A percentile compares a stretch with the other conserved stretches of the same genome.
These are phyloP conservation scores for Lipomyces spencermartinsiae DNA, from an alignment of 805 yeast genomes.

Conservation along the genomic window DNA sequence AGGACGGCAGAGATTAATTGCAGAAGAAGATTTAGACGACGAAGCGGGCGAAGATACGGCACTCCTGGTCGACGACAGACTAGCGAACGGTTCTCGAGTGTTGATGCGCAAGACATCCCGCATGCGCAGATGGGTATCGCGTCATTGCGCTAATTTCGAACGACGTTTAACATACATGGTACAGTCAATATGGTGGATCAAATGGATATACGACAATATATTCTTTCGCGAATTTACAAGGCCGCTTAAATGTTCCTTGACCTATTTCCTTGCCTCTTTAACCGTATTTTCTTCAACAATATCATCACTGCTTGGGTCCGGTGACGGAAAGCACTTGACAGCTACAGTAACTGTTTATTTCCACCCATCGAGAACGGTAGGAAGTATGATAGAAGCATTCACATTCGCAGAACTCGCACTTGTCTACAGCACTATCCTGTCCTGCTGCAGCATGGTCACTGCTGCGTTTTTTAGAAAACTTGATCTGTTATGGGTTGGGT, in stretches of 20 bases:
- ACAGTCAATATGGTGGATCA: slow-evolving; percentile 7
- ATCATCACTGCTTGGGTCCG: slow-evolving; percentile 60
- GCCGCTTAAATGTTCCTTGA: slow-evolving; percentile 67
- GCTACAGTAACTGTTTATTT: slow-evolving; percentile 86
- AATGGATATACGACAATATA: slow-evolving; percentile 21
- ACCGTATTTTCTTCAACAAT: slow-evolving; percentile 62
- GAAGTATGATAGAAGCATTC: slow-evolving; percentile 79
- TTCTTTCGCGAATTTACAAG: slow-evolving; percentile 17
- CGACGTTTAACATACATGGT: not conserved
- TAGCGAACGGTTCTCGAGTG: not conserved
- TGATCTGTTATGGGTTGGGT: slow-evolving; percentile 48
- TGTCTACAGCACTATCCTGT: slow-evolving; percentile 58
- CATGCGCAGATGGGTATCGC: not conserved
- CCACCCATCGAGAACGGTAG: slow-evolving; percentile 79
- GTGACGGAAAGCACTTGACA: slow-evolving; percentile 79
- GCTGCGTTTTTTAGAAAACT: slow-evolving; percentile 55
- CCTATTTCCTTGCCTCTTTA: slow-evolving; percentile 74
- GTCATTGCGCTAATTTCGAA: not conserved
- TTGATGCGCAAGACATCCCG: not conserved
- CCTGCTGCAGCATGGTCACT: slow-evolving; percentile 58
- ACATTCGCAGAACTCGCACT: slow-evolving; percentile 64
- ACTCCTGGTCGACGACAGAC: slow-evolving; percentile 3
- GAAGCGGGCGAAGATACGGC: slow-evolving; percentile 19
- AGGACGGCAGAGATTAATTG: slow-evolving; percentile 16
- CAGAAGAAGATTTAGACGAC: slow-evolving; percentile 7